A percentile compares a stretch with the other conserved stretches of the same genome.
Conservation (phyloP, 331 rosid genomes). For the Stylosanthes scabra region DNA sequence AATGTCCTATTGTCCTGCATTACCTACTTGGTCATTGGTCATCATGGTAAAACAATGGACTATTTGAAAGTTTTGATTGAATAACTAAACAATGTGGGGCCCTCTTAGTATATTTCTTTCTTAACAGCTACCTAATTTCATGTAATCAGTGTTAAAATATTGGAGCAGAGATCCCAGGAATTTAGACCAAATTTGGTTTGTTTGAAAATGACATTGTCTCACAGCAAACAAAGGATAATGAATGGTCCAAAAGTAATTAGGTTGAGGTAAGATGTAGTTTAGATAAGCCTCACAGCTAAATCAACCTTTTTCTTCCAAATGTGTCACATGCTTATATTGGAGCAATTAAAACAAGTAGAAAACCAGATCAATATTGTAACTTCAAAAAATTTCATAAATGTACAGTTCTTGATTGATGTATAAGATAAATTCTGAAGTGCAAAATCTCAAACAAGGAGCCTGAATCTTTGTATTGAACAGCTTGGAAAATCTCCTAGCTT, state of each 20-base stretch:
- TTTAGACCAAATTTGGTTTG: constrained; percentile 22
- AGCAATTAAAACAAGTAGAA: no score
- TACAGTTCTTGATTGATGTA: background rate
- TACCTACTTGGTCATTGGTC: constrained; percentile 41
- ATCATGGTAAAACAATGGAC: constrained; percentile 21
- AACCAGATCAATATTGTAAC: no score
- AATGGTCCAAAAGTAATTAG: background rate
- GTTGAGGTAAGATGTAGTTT: background rate
- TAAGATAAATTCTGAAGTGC: background rate
- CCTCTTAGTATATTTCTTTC: constrained; percentile 4
- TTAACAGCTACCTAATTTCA: constrained; percentile 32
- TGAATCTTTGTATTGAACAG: constrained; percentile 4
- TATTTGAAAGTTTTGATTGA: constrained; percentile 33
- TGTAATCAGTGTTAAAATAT: constrained; percentile 26
- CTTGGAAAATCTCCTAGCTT: background rate
- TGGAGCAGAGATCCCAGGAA: constrained; percentile 8
- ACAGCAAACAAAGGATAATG: background rate
- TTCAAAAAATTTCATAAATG: background rate
- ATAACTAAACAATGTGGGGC: constrained; percentile 12
- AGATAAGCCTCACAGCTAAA: background rate
- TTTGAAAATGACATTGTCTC: constrained; percentile 23
- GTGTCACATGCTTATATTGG: background rate
- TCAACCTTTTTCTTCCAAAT: background rate
- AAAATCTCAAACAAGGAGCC: constrained; percentile 18
- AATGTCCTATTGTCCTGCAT: constrained; percentile 23